A percentile compares a stretch with the other conserved stretches of the same genome.
phyloP scores from a whole-genome alignment of 192 early-diverging fungal species.

The Pilobolus umbonatus region DNA sequence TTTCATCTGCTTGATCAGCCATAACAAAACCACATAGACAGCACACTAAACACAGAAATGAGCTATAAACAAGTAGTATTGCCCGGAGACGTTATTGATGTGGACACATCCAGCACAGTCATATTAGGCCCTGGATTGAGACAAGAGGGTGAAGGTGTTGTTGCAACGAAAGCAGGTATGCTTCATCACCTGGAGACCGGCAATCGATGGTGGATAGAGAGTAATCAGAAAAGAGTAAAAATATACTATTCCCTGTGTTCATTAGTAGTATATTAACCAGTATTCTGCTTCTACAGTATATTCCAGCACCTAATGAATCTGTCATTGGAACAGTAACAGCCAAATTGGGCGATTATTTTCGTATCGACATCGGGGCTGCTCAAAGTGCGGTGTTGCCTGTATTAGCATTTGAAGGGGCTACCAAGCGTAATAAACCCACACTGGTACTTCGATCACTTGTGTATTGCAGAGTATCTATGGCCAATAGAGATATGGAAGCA shows the following conservation, averaged over 20 bases:
- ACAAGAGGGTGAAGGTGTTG: slow-evolving; percentile 54
- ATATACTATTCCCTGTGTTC: not conserved
- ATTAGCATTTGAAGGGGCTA: slow-evolving; percentile 92
- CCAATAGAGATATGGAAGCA: slow-evolving; percentile 96
- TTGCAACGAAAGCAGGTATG: slow-evolving; percentile 71
- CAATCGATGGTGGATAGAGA: slow-evolving; percentile 68
- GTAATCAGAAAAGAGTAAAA: slow-evolving; percentile 70
- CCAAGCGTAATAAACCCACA: slow-evolving; percentile 85
- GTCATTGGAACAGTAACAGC: slow-evolving; percentile 79
- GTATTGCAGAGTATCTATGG: slow-evolving; percentile 78
- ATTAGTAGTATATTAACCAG: not conserved
- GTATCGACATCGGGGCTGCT: slow-evolving; percentile 92
- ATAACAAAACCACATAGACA: too few species aligned
- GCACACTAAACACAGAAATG: too few species aligned
- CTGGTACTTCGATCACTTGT: slow-evolving; percentile 72
- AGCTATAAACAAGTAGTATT: slow-evolving; percentile 43
- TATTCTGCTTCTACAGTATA: slow-evolving; percentile 56
- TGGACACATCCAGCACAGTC: slow-evolving; percentile 25
- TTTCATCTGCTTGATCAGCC: too few species aligned
- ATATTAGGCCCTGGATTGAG: slow-evolving; percentile 86
- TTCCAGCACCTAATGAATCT: slow-evolving; percentile 78
- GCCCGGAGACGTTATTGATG: slow-evolving; percentile 48
- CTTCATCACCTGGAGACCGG: slow-evolving; percentile 49
- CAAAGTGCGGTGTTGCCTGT: slow-evolving; percentile 73
- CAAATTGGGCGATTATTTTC: slow-evolving; percentile 69